Evolutionary conservation across 2,329 filamentous ascomycete species (phyloP).

Genomic region (Nigrograna mackinnonii): DNA sequence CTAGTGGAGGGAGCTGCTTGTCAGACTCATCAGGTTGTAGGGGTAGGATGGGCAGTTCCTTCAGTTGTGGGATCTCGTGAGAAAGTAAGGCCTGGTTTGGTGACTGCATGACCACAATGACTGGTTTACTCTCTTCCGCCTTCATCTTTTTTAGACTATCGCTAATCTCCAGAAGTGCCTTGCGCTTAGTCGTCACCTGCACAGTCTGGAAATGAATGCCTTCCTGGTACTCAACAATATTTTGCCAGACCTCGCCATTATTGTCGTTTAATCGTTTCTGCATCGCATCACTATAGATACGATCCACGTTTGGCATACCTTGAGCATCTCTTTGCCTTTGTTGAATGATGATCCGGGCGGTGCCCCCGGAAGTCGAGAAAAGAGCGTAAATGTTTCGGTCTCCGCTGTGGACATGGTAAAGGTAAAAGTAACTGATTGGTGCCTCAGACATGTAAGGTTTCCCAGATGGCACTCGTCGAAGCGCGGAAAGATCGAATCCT

Average conservation of each 20-base stretch:
- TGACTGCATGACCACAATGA: slow-evolving; percentile 88
- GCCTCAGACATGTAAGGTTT: slow-evolving; percentile 76
- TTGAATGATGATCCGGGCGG: slow-evolving; percentile 87
- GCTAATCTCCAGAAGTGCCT: slow-evolving; percentile 84
- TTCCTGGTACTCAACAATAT: slow-evolving; percentile 84
- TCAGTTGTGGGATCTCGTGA: slow-evolving; percentile 82
- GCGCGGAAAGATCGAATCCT: slow-evolving; percentile 82
- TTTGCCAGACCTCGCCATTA: slow-evolving; percentile 73
- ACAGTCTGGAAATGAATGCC: slow-evolving; percentile 82
- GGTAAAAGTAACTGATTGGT: slow-evolving; percentile 80
- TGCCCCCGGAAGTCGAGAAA: slow-evolving; percentile 79
- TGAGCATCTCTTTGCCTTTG: slow-evolving; percentile 81
- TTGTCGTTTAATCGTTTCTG: slow-evolving; percentile 67
- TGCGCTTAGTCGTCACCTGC: slow-evolving; percentile 86
- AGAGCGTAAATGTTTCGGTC: slow-evolving; percentile 92
- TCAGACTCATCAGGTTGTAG: slow-evolving; percentile 83
- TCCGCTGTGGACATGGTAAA: slow-evolving; percentile 89
- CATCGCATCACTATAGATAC: slow-evolving; percentile 81
- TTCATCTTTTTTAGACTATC: slow-evolving; percentile 89
- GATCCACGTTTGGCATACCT: slow-evolving; percentile 86
- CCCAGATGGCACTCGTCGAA: slow-evolving; percentile 70
- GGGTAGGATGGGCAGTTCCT: slow-evolving; percentile 81
- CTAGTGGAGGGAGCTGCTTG: slow-evolving; percentile 84
- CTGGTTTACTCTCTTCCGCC: slow-evolving; percentile 78
- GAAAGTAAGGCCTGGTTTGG: slow-evolving; percentile 79